Conservation (phyloP, 2,329 filamentous ascomycete genomes). For the Incumbomyces delicatus region DNA sequence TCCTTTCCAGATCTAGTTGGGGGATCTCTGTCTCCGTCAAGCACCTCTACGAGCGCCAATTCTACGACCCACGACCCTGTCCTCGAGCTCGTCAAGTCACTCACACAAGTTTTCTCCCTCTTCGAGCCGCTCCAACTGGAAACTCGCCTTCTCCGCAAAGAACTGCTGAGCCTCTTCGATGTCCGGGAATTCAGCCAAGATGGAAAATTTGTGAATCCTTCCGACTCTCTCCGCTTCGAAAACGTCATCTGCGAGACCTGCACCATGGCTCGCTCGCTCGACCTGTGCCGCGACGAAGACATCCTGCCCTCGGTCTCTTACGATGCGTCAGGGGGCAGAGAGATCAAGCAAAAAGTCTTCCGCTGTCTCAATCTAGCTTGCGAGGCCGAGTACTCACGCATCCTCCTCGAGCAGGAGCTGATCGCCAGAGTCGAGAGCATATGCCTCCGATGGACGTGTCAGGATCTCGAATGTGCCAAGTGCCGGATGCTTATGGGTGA, state of each 20-base stretch:
- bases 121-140: conserved; percentile 60
- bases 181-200: conserved; percentile 86
- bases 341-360: conserved; percentile 47
- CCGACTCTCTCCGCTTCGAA: conserved; percentile 58
- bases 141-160: conserved; percentile 76
- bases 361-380: conserved; percentile 59
- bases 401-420: conserved; percentile 73
- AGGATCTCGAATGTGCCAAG: conserved; percentile 81
- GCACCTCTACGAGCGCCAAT: conserved; percentile 39
- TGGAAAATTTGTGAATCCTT: conserved; percentile 80
- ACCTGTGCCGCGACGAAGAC: conserved; percentile 83
- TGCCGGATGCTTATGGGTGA: conserved; percentile 56
- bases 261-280: conserved; percentile 77
- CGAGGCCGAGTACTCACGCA: conserved; percentile 61
- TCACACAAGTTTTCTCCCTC: conserved; percentile 85
- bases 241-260: conserved; percentile 84
- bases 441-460: conserved; percentile 71
- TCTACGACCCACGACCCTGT: conserved; percentile 53
- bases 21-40: conserved; percentile 24
- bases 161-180: conserved; percentile 81
- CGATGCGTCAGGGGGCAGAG: conserved; percentile 20
- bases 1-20: conserved; percentile 61
- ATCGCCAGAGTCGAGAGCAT: conserved; percentile 66
- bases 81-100: conserved; percentile 79
- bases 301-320: conserved; percentile 48